Evolutionary conservation across 495 filamentous ascomycete species (phyloP).

Genomic region (Neurospora africana): DNA sequence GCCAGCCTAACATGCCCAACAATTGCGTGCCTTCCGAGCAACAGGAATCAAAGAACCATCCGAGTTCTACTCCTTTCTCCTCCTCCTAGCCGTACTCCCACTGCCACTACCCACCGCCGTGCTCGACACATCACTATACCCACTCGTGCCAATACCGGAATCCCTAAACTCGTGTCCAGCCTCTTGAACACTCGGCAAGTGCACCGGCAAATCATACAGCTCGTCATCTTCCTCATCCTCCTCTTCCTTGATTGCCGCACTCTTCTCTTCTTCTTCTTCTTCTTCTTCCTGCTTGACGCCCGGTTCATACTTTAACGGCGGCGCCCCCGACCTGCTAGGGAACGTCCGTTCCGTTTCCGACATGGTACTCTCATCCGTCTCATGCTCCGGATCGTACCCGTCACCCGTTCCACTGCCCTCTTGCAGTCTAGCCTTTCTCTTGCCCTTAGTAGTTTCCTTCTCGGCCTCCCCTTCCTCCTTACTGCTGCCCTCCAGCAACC

Average conservation of each 20-base stretch:
- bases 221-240: constrained; percentile 10
- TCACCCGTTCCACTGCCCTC: neutral
- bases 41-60: neutral
- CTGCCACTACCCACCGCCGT: constrained; percentile 1
- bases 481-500: neutral
- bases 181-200: constrained; percentile 22
- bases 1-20: neutral
- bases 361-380: constrained; percentile 14
- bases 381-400: constrained; percentile 6
- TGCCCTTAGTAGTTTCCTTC: neutral
- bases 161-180: constrained; percentile 20
- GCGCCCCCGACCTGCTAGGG: constrained; percentile 42
- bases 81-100: constrained; percentile 5
- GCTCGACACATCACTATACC: constrained; percentile 21
- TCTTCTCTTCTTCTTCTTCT: neutral
- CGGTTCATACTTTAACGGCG: constrained; percentile 32
- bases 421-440: neutral
- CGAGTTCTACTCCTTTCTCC: neutral
- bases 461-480: neutral
- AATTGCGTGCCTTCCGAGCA: neutral
- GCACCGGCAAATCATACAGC: neutral
- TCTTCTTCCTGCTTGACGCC: neutral
- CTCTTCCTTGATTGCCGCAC: constrained; percentile 17
- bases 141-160: constrained; percentile 39
- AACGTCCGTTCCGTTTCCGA: constrained; percentile 39